Base-by-base conservation (phyloP, 1,284 basidiomycete genomes). In the Rhodotorula sp. region DNA sequence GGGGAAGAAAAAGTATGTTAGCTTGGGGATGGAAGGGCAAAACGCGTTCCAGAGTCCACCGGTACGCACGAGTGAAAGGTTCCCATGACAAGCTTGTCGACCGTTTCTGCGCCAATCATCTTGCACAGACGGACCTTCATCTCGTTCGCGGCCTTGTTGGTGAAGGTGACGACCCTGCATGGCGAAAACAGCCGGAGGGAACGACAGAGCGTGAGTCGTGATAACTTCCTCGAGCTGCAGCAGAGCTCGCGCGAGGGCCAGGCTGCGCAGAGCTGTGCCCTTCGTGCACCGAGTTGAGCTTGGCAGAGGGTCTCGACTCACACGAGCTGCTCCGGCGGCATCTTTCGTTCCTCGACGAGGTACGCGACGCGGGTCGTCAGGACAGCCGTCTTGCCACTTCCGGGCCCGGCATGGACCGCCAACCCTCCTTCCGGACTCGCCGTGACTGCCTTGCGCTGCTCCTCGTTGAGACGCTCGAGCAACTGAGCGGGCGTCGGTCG, bases 371-470 rank as follows among this genome's bases (percentile, higher is more conserved):
- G 85, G 52, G 87, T 87, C 3, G 90, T 93, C 29, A 95, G 81
- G n/a, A 91, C 90, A 82, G 89, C 79, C 0, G 83, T 84, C 77
- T 85, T 85, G 47, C 82, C 82, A 5, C 59, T 64, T 5, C 68
- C 66, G 3, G 92, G 92, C 6, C 91, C 91, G 31, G 91, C 92
- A 3, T 93, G 83, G 62, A 94, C 92, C 80, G 93, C 91, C 0
- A 93, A 83, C 0, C 91, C 89, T 26, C 85, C 82, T 20, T 83
- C 76, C 3, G 89, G 87, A 26, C 21, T 23, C 8, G 59, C 58
- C 3, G 57, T 71, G 61, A 65, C 67, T 64, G 79, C 79, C 23
- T 75, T 59, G 20, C 62, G 65, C 54, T 80, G 79, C 6, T 69
- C 67, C 5, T 62, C 67, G 59, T 79, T 79, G n/a, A 80, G 75